Evolutionary conservation across 257 asterid genomes (phyloP).

Genomic region (Penstemon eatonii): DNA sequence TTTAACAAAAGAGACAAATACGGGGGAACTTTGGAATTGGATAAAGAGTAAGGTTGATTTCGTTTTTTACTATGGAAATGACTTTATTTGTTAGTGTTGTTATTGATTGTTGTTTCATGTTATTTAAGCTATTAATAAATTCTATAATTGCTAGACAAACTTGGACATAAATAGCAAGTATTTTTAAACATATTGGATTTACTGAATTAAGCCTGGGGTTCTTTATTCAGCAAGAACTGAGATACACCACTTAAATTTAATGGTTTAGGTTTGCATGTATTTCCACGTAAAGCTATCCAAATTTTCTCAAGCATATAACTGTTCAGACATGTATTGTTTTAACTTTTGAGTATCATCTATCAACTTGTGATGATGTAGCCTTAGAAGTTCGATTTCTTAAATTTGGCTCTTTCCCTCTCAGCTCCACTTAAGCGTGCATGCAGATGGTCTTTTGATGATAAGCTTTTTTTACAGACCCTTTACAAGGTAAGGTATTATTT

Average conservation of each 20-base stretch:
- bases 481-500: slow-evolving; percentile 79
- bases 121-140: no score
- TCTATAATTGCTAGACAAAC: no score
- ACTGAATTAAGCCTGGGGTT: neutral
- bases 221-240: neutral
- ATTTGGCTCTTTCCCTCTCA: slow-evolving; percentile 32
- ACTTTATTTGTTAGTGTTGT: no score
- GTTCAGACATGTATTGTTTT: no score
- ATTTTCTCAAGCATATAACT: neutral
- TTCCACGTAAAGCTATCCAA: neutral
- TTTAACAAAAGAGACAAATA: no score
- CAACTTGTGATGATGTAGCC: neutral
- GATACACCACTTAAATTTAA: no score
- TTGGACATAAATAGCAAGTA: no score
- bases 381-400: slow-evolving; percentile 22
- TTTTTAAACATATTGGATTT: neutral
- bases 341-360: no score
- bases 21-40: no score
- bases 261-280: neutral
- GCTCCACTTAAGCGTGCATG: slow-evolving; percentile 59
- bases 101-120: no score
- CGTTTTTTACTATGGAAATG: no score
- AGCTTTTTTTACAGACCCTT: slow-evolving; percentile 67
- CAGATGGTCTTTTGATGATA: slow-evolving; percentile 86
- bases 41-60: no score